These are phyloP conservation scores for Pelargonium nanum DNA, from an alignment of 345 rosid species.

Conservation along the genomic window DNA sequence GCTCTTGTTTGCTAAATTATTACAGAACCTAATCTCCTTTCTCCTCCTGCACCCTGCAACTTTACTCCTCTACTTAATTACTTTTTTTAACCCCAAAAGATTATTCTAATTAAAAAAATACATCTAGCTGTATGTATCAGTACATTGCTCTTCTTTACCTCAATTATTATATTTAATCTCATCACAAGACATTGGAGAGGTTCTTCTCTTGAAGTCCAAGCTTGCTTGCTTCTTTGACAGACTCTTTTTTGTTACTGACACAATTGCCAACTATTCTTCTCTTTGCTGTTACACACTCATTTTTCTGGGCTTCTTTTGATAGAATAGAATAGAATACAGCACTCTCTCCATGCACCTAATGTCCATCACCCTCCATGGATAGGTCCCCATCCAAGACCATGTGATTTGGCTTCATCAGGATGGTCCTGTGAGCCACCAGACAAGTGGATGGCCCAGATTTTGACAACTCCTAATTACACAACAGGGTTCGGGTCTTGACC, in stretches of 20 bases:
- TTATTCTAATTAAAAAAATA: not conserved
- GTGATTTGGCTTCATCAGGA: too few relatives aligned
- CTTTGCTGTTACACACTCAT: constrained; percentile 70
- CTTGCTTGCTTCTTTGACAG: constrained; percentile 33
- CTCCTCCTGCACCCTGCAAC: too few relatives aligned
- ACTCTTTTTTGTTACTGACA: constrained; percentile 44
- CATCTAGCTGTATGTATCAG: not conserved
- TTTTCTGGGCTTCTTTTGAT: constrained; percentile 11
- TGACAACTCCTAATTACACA: too few relatives aligned
- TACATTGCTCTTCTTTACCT: not conserved
- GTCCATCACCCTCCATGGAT: constrained; percentile 1
- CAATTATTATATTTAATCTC: not conserved
- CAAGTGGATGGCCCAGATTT: not conserved
- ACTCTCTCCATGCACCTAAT: constrained; percentile 4
- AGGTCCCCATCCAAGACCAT: not conserved
- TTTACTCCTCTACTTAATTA: constrained; percentile 8
- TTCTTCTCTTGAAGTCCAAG: constrained; percentile 74
- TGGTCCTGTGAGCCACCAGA: too few relatives aligned
- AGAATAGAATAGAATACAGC: not conserved
- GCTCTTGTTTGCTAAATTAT: constrained; percentile 47
- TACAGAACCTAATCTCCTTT: constrained; percentile 34
- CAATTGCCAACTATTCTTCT: constrained; percentile 64
- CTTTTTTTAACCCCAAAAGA: constrained; percentile 7
- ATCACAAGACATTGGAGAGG: constrained; percentile 32
- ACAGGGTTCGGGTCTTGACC: too few relatives aligned